Evolutionary conservation across 1,284 basidiomycete genomes (phyloP), one percentile per base, ranked within the genome.

Genomic region (Ganoderma leucocontextum): DNA sequence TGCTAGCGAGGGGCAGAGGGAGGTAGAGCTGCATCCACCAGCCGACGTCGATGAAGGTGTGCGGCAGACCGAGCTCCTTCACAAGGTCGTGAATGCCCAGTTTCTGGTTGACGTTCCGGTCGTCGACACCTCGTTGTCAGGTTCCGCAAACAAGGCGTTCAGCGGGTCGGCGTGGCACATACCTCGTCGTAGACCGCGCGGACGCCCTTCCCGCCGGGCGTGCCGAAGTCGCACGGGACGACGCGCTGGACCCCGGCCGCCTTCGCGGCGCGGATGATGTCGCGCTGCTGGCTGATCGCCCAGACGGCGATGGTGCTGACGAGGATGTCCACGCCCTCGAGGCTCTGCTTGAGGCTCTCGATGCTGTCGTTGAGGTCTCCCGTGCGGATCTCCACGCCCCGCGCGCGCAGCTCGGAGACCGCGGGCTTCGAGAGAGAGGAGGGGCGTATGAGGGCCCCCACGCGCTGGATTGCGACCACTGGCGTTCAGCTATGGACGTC

Each of bases 11-110:
- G 22, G 44, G n/a, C 7, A 25, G 33, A 13, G 74, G 69, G 12
- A 74, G 29, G 22, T 53, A 25, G 42, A 69, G n/a, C 62, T 75
- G 71, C 69, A 68, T 69, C 73, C 73, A 75, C 67, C 68, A 74
- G 10, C 74, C 74, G 49, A 75, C 65, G 63, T 74, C 73, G 60
- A 75, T 68, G 59, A 70, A 72, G 36, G 74, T 75, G 55, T 75
- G 67, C 2, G 62, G 53, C 6, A 71, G 22, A 10, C 61, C 64
- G 35, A 72, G 67, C 1, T 64, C 64, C 55, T 70, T 42, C 53
- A 76, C 38, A 58, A 55, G 72, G 6, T 73, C 66, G 0, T 64
- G 67, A 29, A 77, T 72, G 2, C 33, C 70, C 15, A 74, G 69
- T 75, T 77, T 77, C 75, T 77, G 33, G 62, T 13, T 39, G 25